A percentile compares a stretch with the other conserved stretches of the same genome.
Evolutionary conservation across 2,329 filamentous ascomycete genomes (phyloP).

Genomic region (Cercospora sojina): DNA sequence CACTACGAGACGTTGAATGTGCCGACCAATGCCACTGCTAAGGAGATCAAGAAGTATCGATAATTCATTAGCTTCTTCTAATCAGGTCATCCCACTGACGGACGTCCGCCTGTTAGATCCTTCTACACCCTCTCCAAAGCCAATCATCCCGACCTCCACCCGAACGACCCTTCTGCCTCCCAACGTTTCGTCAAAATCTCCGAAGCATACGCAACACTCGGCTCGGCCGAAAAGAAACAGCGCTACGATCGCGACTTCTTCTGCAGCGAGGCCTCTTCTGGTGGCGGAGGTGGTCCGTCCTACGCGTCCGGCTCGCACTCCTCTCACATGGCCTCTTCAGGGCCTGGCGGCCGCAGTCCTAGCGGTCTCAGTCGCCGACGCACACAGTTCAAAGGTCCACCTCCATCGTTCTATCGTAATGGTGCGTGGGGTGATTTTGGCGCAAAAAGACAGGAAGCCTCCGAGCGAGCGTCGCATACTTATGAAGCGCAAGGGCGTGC

Average conservation of each 20-base stretch:
- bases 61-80: no score
- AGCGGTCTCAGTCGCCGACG: conserved; percentile 77
- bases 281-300: conserved; percentile 39
- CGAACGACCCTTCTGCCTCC: conserved; percentile 67
- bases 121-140: conserved; percentile 91
- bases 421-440: conserved; percentile 72
- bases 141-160: conserved; percentile 92
- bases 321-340: conserved; percentile 52
- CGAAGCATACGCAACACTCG: conserved; percentile 39
- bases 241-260: conserved; percentile 75
- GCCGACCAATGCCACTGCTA: conserved; percentile 64
- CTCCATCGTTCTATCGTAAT: conserved; percentile 81
- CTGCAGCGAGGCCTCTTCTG: conserved; percentile 32
- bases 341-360: conserved; percentile 69
- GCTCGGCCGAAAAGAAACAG: conserved; percentile 67
- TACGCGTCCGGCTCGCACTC: conserved; percentile 51
- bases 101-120: background rate
- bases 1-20: conserved; percentile 84
- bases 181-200: conserved; percentile 59
- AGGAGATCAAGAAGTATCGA: conserved; percentile 78
- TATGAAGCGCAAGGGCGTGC: conserved; percentile 31
- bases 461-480: conserved; percentile 35
- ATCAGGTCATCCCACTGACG: no score
- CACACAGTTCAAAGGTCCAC: conserved; percentile 76
- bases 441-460: conserved; percentile 56